These are phyloP conservation scores for Groenewaldozyma auringiensis DNA, from an alignment of 1,139 yeast species.

Conservation along the genomic window DNA sequence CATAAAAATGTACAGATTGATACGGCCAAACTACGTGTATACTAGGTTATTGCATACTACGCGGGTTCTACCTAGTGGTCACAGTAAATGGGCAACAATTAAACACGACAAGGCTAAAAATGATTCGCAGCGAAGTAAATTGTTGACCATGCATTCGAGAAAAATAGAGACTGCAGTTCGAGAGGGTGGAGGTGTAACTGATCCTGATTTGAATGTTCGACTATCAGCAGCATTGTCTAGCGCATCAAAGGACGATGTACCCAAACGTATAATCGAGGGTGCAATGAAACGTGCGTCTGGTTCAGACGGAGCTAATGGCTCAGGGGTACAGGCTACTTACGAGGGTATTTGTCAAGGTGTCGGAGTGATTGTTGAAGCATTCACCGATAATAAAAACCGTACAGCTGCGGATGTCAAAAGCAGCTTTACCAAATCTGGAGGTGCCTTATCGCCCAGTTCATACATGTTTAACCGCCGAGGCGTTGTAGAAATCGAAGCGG, in stretches of 20 bases:
- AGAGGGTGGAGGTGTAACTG: constrained; percentile 47
- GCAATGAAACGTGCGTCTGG: constrained; percentile 69
- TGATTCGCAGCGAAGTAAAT: constrained; percentile 68
- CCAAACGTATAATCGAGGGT: constrained; percentile 76
- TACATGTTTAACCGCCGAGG: constrained; percentile 77
- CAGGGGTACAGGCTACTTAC: constrained; percentile 36
- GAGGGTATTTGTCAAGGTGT: constrained; percentile 93
- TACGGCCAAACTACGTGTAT: not conserved
- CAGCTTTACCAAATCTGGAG: constrained; percentile 63
- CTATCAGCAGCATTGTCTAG: constrained; percentile 67
- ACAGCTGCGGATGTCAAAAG: constrained; percentile 71
- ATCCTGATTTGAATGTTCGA: constrained; percentile 57
- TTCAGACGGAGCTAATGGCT: constrained; percentile 22
- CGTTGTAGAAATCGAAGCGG: constrained; percentile 46
- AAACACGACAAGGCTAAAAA: constrained; percentile 91
- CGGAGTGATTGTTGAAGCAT: constrained; percentile 73
- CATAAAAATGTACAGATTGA: not conserved
- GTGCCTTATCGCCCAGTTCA: constrained; percentile 67
- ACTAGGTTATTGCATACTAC: not conserved
- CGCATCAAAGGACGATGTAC: constrained; percentile 70
- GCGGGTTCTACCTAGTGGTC: constrained; percentile 42
- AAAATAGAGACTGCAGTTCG: constrained; percentile 69
- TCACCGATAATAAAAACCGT: constrained; percentile 82
- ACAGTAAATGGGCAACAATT: constrained; percentile 92
- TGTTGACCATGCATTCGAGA: constrained; percentile 65